Conservation (phyloP, 2,329 filamentous ascomycete genomes). For the Sporothrix variecibatus region DNA sequence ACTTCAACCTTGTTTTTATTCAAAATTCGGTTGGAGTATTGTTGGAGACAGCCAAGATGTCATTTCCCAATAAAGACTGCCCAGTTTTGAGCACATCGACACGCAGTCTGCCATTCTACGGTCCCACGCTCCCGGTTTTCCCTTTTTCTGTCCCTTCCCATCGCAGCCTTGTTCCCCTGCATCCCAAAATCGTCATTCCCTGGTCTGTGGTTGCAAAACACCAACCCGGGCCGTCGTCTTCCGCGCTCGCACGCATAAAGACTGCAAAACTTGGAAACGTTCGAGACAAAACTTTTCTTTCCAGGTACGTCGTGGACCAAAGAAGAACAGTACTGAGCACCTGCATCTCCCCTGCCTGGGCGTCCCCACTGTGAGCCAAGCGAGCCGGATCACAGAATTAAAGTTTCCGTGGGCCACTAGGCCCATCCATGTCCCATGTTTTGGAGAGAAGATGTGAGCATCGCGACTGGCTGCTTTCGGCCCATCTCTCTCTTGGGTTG, state of each 20-base stretch:
- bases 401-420: background rate
- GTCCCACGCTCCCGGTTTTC: background rate
- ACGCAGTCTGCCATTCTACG: background rate
- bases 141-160: background rate
- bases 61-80: background rate
- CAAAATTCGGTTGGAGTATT: background rate
- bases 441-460: background rate
- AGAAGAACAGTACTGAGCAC: background rate
- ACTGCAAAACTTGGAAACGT: constrained; percentile 8
- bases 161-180: constrained; percentile 1
- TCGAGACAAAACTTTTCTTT: background rate
- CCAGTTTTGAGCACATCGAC: background rate
- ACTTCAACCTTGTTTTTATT: background rate
- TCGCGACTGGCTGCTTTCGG: constrained; percentile 4
- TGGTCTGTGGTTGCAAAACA: background rate
- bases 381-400: constrained; percentile 7
- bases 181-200: background rate
- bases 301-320: background rate
- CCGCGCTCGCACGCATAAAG: constrained; percentile 4
- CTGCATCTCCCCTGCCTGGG: background rate
- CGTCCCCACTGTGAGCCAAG: background rate
- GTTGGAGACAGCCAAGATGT: background rate
- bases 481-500: background rate
- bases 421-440: background rate
- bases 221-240: background rate